phyloP scores from a whole-genome alignment of 2,329 filamentous ascomycete genomes.

The Xenoacremonium recifei region DNA sequence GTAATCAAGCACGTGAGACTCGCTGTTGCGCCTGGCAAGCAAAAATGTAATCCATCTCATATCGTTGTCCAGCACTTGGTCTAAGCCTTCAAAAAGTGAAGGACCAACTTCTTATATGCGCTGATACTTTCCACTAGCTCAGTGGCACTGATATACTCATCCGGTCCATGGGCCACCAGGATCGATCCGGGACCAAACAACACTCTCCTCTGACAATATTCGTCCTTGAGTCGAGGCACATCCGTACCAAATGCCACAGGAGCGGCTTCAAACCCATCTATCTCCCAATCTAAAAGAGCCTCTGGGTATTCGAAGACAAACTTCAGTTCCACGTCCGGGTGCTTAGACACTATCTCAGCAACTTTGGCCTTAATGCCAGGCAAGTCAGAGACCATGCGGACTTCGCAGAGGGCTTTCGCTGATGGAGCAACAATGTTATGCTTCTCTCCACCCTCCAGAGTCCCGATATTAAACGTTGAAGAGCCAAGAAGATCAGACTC shows the following conservation, averaged over 20 bases:
- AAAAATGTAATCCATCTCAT: too few relatives aligned
- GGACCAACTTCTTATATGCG: constrained; percentile 13
- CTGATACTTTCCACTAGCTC: constrained; percentile 13
- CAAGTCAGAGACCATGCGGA: constrained; percentile 9
- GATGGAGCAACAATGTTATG: constrained; percentile 14
- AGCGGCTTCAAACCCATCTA: constrained; percentile 11
- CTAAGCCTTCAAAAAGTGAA: too few relatives aligned
- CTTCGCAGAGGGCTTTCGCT: constrained; percentile 8
- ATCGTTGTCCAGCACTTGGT: too few relatives aligned
- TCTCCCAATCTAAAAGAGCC: constrained; percentile 9
- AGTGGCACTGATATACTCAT: constrained; percentile 12
- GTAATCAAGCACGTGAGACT: too few relatives aligned
- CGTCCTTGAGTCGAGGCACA: constrained; percentile 12
- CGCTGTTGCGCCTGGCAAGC: too few relatives aligned
- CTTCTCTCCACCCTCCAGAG: constrained; percentile 11
- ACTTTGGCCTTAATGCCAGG: constrained; percentile 8
- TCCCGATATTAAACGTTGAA: constrained; percentile 12
- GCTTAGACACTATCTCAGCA: constrained; percentile 4
- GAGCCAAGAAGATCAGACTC: constrained; percentile 9
- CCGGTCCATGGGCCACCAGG: constrained; percentile 14
- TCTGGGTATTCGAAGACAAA: constrained; percentile 13
- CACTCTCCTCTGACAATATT: constrained; percentile 17
- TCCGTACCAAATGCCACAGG: constrained; percentile 17
- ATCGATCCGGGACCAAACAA: constrained; percentile 20
- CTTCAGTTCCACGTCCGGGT: constrained; percentile 7